Evolutionary conservation across 106 monocot genomes (phyloP).

Genomic region (Hemerocallis citrina): DNA sequence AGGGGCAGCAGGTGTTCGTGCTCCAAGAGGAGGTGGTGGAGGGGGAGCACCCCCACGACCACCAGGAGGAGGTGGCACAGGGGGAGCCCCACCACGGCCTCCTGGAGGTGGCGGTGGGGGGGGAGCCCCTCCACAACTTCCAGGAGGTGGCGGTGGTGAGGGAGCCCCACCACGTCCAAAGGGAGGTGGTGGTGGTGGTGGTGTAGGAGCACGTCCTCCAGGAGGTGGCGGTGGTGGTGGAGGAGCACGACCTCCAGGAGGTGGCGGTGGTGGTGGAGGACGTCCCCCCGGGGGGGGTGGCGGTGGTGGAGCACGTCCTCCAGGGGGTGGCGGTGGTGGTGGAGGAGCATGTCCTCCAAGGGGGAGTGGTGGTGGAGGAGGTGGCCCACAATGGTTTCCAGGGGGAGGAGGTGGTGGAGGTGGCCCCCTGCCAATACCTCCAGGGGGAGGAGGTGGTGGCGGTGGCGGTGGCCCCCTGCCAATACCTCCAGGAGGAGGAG

Average conservation of each 20-base stretch:
- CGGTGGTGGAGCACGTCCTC: slow-evolving; percentile 13
- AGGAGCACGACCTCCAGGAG: background rate
- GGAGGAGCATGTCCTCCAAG: background rate
- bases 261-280: slow-evolving; percentile 14
- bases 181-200: slow-evolving; percentile 19
- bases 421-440: slow-evolving; percentile 3
- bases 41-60: slow-evolving; percentile 7
- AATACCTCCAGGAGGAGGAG: slow-evolving; percentile 15
- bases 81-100: slow-evolving; percentile 25
- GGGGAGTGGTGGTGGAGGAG: slow-evolving; percentile 22
- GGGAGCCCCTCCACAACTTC: slow-evolving; percentile 10
- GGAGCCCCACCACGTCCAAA: background rate
- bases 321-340: slow-evolving; percentile 41
- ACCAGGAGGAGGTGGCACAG: slow-evolving; percentile 15
- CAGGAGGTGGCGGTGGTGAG: slow-evolving; percentile 17
- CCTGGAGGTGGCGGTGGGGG: slow-evolving; percentile 27
- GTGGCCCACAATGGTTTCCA: background rate
- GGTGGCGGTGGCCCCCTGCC: slow-evolving; percentile 27
- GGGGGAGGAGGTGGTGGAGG: slow-evolving; percentile 35
- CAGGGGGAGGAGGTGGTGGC: slow-evolving; percentile 19
- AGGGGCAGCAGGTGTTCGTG: slow-evolving; percentile 6
- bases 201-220: slow-evolving; percentile 4
- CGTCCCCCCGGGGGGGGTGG: slow-evolving; percentile 16
- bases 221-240: slow-evolving; percentile 34
- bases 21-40: slow-evolving; percentile 24